phyloP scores from a whole-genome alignment of 768 basidiomycete species.

The Daedaleopsis sinensis region DNA sequence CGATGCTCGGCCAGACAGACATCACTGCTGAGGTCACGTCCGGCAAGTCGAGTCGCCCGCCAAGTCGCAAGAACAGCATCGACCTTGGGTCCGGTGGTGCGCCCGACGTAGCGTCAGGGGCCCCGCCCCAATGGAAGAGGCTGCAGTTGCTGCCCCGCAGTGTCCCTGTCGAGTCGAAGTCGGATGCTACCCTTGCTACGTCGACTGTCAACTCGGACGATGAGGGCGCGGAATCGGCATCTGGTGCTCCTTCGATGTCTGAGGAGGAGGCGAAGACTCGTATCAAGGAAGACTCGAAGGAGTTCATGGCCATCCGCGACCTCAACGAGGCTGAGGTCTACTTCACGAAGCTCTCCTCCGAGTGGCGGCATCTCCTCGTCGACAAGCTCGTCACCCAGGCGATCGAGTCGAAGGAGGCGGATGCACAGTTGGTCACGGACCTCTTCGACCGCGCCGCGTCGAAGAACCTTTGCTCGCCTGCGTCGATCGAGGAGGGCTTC shows the following conservation, averaged over 20 bases:
- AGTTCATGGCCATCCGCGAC: constrained; percentile 85
- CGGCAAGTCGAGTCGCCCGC: constrained; percentile 52
- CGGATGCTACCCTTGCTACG: constrained; percentile 42
- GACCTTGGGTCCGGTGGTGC: constrained; percentile 49
- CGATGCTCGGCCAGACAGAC: constrained; percentile 72
- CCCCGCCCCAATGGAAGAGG: constrained; percentile 66
- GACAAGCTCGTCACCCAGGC: constrained; percentile 66
- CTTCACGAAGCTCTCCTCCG: constrained; percentile 72
- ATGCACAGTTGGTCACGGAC: constrained; percentile 75
- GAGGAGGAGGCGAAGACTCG: constrained; percentile 72
- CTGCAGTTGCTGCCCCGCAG: constrained; percentile 80
- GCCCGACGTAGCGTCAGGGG: constrained; percentile 49
- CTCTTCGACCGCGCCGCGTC: constrained; percentile 67
- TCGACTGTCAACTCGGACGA: constrained; percentile 53
- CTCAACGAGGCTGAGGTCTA: constrained; percentile 88
- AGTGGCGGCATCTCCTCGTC: constrained; percentile 66
- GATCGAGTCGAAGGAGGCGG: constrained; percentile 80
- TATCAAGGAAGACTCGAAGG: constrained; percentile 81
- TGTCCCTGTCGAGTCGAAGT: constrained; percentile 51
- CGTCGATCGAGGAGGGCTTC: constrained; percentile 78
- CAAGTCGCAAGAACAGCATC: constrained; percentile 53
- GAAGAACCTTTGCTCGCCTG: constrained; percentile 60
- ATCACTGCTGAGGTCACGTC: constrained; percentile 51
- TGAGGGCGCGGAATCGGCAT: constrained; percentile 41
- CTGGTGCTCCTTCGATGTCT: constrained; percentile 49